A percentile compares a stretch with the other conserved stretches of the same genome.
These are phyloP conservation scores for Avicennia marina DNA, from an alignment of 257 asterid species.

Conservation along the genomic window DNA sequence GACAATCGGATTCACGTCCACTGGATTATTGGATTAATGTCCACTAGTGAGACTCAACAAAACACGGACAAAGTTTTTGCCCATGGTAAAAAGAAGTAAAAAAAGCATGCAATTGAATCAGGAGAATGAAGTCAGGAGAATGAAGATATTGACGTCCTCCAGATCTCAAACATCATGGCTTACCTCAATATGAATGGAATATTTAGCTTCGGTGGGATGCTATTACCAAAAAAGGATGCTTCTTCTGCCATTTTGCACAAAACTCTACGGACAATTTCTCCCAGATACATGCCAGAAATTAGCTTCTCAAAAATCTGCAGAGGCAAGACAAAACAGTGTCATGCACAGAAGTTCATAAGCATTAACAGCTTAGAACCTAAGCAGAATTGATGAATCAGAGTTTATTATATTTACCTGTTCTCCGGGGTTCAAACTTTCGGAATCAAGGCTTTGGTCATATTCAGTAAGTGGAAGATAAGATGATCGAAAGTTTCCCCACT, in stretches of 20 bases:
- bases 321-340: too few relatives aligned
- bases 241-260: conserved; percentile 79
- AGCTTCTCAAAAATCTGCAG: conserved; percentile 82
- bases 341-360: too few relatives aligned
- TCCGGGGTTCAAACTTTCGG: conserved; percentile 85
- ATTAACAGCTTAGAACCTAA: too few relatives aligned
- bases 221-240: conserved; percentile 71
- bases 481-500: conserved; percentile 91
- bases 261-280: conserved; percentile 89
- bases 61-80: too few relatives aligned
- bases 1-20: too few relatives aligned
- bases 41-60: too few relatives aligned
- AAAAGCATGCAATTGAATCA: too few relatives aligned
- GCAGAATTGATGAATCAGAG: not conserved
- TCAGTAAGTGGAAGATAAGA: conserved; percentile 84
- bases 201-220: conserved; percentile 61
- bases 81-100: too few relatives aligned
- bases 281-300: conserved; percentile 96
- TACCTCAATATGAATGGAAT: conserved; percentile 79
- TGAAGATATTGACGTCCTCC: too few relatives aligned
- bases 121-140: too few relatives aligned
- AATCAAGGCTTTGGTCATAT: conserved; percentile 71
- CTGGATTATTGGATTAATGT: too few relatives aligned
- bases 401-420: conserved; percentile 53
- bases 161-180: too few relatives aligned